Evolutionary conservation across 306 rosid species (phyloP).

Genomic region (Potentilla sterilis): DNA sequence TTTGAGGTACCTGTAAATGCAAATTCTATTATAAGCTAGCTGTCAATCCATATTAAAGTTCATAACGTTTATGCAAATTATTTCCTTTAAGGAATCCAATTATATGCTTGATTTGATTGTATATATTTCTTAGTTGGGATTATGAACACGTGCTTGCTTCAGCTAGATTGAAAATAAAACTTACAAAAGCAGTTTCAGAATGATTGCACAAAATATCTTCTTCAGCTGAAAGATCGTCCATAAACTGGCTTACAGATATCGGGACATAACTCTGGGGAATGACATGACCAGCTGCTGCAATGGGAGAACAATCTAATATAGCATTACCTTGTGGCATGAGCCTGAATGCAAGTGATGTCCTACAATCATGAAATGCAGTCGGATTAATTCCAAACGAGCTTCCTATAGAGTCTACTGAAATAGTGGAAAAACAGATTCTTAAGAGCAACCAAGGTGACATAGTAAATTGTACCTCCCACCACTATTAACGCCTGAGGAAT

Average conservation of each 20-base stretch:
- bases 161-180: slow-evolving; percentile 34
- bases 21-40: slow-evolving; percentile 20
- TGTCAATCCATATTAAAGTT: background rate
- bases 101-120: background rate
- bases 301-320: slow-evolving; percentile 85
- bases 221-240: slow-evolving; percentile 96
- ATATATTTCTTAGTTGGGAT: background rate
- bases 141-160: background rate
- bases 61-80: background rate
- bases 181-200: slow-evolving; percentile 60
- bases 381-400: slow-evolving; percentile 37
- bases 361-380: slow-evolving; percentile 52
- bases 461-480: slow-evolving; percentile 64
- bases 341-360: slow-evolving; percentile 91
- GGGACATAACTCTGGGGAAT: slow-evolving; percentile 86
- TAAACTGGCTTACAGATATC: slow-evolving; percentile 97
- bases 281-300: slow-evolving; percentile 94
- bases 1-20: slow-evolving; percentile 52
- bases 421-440: slow-evolving; percentile 19
- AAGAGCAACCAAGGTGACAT: slow-evolving; percentile 6
- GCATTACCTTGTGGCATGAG: slow-evolving; percentile 97
- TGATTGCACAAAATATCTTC: slow-evolving; percentile 68
- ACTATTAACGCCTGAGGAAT: slow-evolving; percentile 45
- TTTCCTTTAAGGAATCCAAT: background rate
- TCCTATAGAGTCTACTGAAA: slow-evolving; percentile 19